These are phyloP conservation scores for Bocquillonia castaneifolia DNA, from an alignment of 441 rosid species.

Conservation along the genomic window DNA sequence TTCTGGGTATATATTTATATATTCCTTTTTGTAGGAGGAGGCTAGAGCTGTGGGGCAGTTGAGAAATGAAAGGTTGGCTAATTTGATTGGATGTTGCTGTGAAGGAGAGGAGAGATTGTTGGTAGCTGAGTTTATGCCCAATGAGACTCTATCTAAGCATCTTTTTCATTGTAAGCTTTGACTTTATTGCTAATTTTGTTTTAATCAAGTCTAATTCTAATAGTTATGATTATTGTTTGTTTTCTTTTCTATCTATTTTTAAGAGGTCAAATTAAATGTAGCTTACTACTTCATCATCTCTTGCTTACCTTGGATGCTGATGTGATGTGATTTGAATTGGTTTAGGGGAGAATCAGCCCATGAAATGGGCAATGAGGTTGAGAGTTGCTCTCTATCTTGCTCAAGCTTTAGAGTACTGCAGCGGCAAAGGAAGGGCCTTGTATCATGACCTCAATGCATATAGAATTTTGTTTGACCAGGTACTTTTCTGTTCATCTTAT, in stretches of 20 bases:
- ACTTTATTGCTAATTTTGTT: background rate
- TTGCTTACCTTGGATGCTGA: background rate
- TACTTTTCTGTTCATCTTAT: slow-evolving; percentile 26
- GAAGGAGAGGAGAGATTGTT: slow-evolving; percentile 92
- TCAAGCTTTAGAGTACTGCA: slow-evolving; percentile 88
- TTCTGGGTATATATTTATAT: slow-evolving; percentile 16
- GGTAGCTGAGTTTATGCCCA: slow-evolving; percentile 92
- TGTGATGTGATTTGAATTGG: slow-evolving; percentile 19
- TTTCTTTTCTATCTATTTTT: background rate
- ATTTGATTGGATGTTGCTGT: slow-evolving; percentile 84
- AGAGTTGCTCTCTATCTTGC: slow-evolving; percentile 91
- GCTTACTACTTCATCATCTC: background rate
- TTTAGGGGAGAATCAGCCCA: slow-evolving; percentile 91
- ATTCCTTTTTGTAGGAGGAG: slow-evolving; percentile 60
- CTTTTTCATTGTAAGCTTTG: slow-evolving; percentile 70
- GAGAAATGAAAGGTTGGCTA: slow-evolving; percentile 71
- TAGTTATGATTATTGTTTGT: background rate
- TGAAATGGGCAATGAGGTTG: slow-evolving; percentile 96
- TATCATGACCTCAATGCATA: slow-evolving; percentile 97
- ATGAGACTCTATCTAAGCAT: slow-evolving; percentile 90
- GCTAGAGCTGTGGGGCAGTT: slow-evolving; percentile 83
- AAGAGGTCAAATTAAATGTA: slow-evolving; percentile 2
- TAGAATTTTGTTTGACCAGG: slow-evolving; percentile 92
- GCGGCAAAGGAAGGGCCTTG: slow-evolving; percentile 80
- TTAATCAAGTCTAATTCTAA: background rate